Evolutionary conservation across 2,329 filamentous ascomycete species (phyloP).

Genomic region (Ophiostoma australiae): DNA sequence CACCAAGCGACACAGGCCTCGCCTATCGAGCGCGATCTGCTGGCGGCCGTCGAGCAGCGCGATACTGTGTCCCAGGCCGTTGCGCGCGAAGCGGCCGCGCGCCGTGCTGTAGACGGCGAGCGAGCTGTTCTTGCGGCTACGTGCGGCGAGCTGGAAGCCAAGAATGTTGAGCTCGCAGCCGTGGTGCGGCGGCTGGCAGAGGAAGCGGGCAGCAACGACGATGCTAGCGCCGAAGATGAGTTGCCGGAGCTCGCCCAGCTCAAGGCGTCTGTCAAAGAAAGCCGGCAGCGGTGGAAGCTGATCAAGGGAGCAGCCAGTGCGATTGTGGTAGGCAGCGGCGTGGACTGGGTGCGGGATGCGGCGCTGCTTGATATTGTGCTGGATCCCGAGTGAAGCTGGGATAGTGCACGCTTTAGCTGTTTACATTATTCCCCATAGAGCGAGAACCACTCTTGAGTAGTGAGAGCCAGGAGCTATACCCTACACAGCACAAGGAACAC

Average conservation of each 20-base stretch:
- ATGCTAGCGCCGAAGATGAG: conserved; percentile 40
- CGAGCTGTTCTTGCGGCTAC: conserved; percentile 55
- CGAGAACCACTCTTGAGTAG: not conserved
- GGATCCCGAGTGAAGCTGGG: conserved; percentile 47
- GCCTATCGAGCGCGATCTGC: conserved; percentile 63
- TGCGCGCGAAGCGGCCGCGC: conserved; percentile 53
- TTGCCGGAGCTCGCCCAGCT: conserved; percentile 49
- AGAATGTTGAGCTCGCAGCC: conserved; percentile 59
- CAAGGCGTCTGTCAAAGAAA: conserved; percentile 56
- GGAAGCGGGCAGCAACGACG: conserved; percentile 40
- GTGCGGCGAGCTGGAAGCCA: conserved; percentile 50
- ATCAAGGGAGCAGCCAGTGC: conserved; percentile 76
- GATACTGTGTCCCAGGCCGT: conserved; percentile 62
- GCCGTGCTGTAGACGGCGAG: conserved; percentile 47
- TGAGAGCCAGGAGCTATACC: not conserved
- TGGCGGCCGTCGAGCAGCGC: conserved; percentile 61
- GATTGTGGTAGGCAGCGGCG: conserved; percentile 72
- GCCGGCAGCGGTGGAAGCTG: conserved; percentile 63
- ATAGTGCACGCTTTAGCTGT: not conserved
- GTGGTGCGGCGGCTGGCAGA: conserved; percentile 56
- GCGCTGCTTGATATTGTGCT: conserved; percentile 66
- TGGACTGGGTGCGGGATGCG: conserved; percentile 72
- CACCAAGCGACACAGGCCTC: conserved; percentile 62
- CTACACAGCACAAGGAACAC: not conserved
- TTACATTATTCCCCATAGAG: not conserved